Conservation (phyloP, 169 alveolate species). For the Plasmodium adleri region DNA sequence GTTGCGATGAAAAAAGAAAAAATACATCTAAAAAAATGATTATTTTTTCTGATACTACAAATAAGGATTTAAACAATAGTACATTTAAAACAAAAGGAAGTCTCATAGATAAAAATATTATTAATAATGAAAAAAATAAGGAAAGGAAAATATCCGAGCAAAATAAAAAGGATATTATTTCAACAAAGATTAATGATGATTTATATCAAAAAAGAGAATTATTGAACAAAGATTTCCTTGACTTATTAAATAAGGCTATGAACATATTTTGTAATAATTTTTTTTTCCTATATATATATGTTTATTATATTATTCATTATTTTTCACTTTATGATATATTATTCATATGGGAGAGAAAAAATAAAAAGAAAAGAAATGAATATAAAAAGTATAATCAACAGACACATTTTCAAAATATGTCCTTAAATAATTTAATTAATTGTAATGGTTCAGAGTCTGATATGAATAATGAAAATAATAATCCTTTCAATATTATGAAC, state of each 20-base stretch:
- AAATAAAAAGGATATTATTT: too few species aligned
- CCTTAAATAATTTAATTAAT: background rate
- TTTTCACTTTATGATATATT: constrained; percentile 44
- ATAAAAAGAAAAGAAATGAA: constrained; percentile 15
- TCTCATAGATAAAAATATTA: too few species aligned
- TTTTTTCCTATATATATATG: constrained; percentile 53
- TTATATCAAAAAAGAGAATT: background rate
- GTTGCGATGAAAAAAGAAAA: too few species aligned
- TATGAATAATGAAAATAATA: background rate
- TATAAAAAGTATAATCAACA: background rate
- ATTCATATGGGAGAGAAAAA: constrained; percentile 57
- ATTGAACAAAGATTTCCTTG: constrained; percentile 23
- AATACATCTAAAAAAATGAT: too few species aligned
- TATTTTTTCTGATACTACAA: too few species aligned
- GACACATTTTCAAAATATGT: constrained; percentile 1
- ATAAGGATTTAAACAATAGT: too few species aligned
- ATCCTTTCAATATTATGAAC: constrained; percentile 6
- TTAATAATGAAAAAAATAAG: too few species aligned
- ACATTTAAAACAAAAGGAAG: too few species aligned
- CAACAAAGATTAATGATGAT: too few species aligned
- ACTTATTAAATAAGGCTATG: constrained; percentile 28
- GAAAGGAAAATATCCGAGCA: too few species aligned
- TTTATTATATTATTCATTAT: constrained; percentile 39
- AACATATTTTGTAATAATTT: constrained; percentile 45
- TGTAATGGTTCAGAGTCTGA: background rate